Evolutionary conservation across 148 eudicot genomes (phyloP), one percentile per base, ranked within the genome.

Genomic region (Nepenthes mirabilis): DNA sequence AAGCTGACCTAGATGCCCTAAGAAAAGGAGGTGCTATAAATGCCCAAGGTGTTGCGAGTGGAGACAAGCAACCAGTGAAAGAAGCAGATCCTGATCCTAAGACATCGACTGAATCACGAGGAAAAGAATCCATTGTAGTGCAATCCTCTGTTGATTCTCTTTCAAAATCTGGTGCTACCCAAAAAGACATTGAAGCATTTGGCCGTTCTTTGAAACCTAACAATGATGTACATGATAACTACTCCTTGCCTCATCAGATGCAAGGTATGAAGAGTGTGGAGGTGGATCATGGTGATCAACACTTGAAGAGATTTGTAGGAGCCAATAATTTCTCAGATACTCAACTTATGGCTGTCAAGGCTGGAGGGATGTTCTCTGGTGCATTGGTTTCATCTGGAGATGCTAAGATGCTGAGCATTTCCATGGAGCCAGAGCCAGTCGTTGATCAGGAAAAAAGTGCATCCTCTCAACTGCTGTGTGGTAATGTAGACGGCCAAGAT

Each of bases 191-290:
- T 56, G 86, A 89, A 70, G 78, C 83, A 57, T 89, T 85, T 70
- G 85, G 87, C 11, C 80, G 72, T 64, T 72, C 85, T 56, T 65
- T 75, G 33, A 83, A 75, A 70, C 80, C 87, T 48, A 83, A 68
- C 74, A 71, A 53, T 67, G 54, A 43, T 37, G 34, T 62, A 57
- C 71, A 70, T 23, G 68, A 77, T 62, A 77, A 58, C 60, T 80
- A 73, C 68, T 79, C 93, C 58, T 78, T 85, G 60, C 72, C 74
- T 56, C 71, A 83, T 74, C 93, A 83, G 74, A 78, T 80, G 81
- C 80, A 56, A 72, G 70, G 58, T 54, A 69, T 76, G 75, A 85
- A 79, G 52, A 68, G 60, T 68, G 55, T 62, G 51, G 84, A 64
- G 63, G 64, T 60, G 62, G 89, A 85, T 72, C 79, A 84, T 33